Evolutionary conservation across 768 basidiomycete genomes (phyloP).

Genomic region (Lentinula aciculospora): DNA sequence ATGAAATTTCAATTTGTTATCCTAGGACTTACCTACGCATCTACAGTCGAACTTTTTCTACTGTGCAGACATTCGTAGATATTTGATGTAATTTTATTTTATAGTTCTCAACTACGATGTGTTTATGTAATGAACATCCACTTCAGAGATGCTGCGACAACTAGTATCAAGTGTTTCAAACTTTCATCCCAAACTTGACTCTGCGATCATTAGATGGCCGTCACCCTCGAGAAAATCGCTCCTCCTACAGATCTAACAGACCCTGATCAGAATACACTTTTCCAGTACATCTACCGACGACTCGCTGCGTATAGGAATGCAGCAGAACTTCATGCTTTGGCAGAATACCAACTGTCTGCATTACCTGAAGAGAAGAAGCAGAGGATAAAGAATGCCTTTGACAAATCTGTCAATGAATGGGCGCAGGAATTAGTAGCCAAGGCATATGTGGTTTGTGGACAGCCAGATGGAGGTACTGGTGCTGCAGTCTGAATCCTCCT

Average conservation of each 20-base stretch:
- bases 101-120: too few relatives aligned
- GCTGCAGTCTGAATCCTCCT: not conserved
- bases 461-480: conserved; percentile 32
- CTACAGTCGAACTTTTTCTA: too few relatives aligned
- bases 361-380: conserved; percentile 10
- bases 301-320: conserved; percentile 44
- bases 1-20: too few relatives aligned
- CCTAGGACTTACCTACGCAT: too few relatives aligned
- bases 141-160: not conserved
- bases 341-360: conserved; percentile 25
- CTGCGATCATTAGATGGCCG: not conserved
- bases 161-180: not conserved
- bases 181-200: not conserved
- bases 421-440: conserved; percentile 35
- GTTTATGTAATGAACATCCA: not conserved
- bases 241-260: conserved; percentile 35
- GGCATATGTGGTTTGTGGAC: conserved; percentile 39
- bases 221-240: conserved; percentile 10
- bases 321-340: conserved; percentile 28
- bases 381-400: conserved; percentile 23
- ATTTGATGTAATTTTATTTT: too few relatives aligned
- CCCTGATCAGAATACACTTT: conserved; percentile 28
- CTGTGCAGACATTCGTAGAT: too few relatives aligned
- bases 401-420: conserved; percentile 36
- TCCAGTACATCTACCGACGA: conserved; percentile 35